These are phyloP conservation scores for Kodamaea ohmeri DNA, from an alignment of 1,139 yeast species.

Conservation along the genomic window DNA sequence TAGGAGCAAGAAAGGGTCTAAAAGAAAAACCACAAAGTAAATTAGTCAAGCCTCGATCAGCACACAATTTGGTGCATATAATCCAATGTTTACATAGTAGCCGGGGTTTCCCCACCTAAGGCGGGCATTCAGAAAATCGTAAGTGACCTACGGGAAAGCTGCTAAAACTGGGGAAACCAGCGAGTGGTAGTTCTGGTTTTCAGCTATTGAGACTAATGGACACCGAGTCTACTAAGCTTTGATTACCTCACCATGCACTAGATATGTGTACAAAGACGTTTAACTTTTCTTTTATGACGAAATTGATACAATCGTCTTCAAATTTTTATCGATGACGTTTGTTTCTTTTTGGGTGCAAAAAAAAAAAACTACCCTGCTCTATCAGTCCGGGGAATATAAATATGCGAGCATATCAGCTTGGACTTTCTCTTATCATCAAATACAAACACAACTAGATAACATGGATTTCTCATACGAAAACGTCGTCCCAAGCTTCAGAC, in stretches of 20 bases:
- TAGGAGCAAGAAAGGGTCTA: background rate
- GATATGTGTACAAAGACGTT: background rate
- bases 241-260: slow-evolving; percentile 5
- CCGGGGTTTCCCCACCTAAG: slow-evolving; percentile 5
- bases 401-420: background rate
- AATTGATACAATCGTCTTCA: background rate
- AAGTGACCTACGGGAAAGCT: background rate
- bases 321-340: slow-evolving; percentile 7
- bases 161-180: background rate
- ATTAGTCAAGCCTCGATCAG: background rate
- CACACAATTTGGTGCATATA: background rate
- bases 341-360: slow-evolving; percentile 7
- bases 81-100: background rate
- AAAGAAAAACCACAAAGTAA: background rate
- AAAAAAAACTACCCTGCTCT: slow-evolving; percentile 2
- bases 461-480: slow-evolving; percentile 36
- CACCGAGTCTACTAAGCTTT: background rate
- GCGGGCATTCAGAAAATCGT: slow-evolving; percentile 2
- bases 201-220: background rate
- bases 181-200: background rate
- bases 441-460: slow-evolving; percentile 2
- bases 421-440: background rate
- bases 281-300: slow-evolving; percentile 2
- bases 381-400: slow-evolving; percentile 8
- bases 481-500: slow-evolving; percentile 55